Conservation (phyloP, 129 eudicot species). For the Flaveria trinervia region DNA sequence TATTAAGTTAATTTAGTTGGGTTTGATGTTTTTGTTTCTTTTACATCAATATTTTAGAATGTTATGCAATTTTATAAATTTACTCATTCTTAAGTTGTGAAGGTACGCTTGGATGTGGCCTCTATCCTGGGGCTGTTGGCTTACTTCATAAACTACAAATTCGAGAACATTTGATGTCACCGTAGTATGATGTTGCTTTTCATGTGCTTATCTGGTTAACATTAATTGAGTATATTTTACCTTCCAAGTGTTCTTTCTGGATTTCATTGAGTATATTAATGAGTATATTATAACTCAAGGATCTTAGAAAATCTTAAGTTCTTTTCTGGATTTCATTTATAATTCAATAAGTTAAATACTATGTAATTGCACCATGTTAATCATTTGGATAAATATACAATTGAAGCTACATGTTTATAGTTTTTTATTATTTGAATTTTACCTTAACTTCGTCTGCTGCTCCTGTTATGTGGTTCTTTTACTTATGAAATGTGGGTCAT, state of each 20-base stretch:
- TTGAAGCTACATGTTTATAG: not conserved
- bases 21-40: slow-evolving; percentile 17
- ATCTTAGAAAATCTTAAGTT: not conserved
- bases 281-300: not conserved
- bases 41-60: not conserved
- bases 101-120: slow-evolving; percentile 96
- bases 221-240: not conserved
- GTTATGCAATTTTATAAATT: not conserved
- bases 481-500: not conserved
- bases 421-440: not conserved
- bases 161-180: slow-evolving; percentile 78
- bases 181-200: slow-evolving; percentile 55
- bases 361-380: not conserved
- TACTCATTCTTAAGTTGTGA: slow-evolving; percentile 30
- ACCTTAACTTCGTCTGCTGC: not conserved
- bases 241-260: not conserved
- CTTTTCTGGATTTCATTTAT: not conserved
- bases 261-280: not conserved
- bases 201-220: slow-evolving; percentile 2
- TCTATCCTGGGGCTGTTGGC: slow-evolving; percentile 88
- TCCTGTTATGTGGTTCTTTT: slow-evolving; percentile 8
- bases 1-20: not conserved
- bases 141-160: slow-evolving; percentile 89
- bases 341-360: not conserved
- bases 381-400: not conserved